Percentiles rank a stretch among this genome's conserved stretches.
These are phyloP conservation scores for Calonectria pteridis DNA, from an alignment of 2,329 filamentous ascomycete genomes.

Conservation along the genomic window DNA sequence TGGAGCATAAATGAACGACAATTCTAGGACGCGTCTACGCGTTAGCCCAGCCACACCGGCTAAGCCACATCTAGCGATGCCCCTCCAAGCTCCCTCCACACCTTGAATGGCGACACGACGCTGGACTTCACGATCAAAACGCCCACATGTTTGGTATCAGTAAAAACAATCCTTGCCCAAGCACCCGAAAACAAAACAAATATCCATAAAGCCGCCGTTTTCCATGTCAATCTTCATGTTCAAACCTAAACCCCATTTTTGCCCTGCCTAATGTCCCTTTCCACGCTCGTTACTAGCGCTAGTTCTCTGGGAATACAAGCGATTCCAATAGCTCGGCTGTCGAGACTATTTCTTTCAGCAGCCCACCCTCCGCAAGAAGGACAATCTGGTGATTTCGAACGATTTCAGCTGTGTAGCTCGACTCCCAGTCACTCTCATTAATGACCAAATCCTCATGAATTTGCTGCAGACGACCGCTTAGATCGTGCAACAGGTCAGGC, in stretches of 20 bases:
- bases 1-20: not conserved
- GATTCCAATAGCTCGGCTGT: slow-evolving; percentile 31
- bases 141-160: not conserved
- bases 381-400: slow-evolving; percentile 33
- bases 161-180: not conserved
- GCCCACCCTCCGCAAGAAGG: slow-evolving; percentile 25
- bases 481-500: slow-evolving; percentile 31
- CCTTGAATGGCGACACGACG: not conserved
- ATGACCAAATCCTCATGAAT: slow-evolving; percentile 32
- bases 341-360: slow-evolving; percentile 22
- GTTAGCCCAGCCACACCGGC: slow-evolving; percentile 17
- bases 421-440: not conserved
- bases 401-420: slow-evolving; percentile 17
- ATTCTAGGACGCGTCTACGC: slow-evolving; percentile 17
- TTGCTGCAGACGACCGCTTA: slow-evolving; percentile 26
- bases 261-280: not conserved
- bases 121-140: not conserved
- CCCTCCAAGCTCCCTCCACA: not conserved
- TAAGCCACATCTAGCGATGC: slow-evolving; percentile 20
- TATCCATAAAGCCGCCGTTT: not conserved
- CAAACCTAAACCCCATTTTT: not conserved
- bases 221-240: not conserved
- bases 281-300: not conserved
- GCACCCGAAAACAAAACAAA: not conserved
- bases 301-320: slow-evolving; percentile 11